Percentiles rank a stretch among this genome's conserved stretches.
These are phyloP conservation scores for Malania oleifera DNA, from an alignment of 164 flowering plant species.

Conservation along the genomic window DNA sequence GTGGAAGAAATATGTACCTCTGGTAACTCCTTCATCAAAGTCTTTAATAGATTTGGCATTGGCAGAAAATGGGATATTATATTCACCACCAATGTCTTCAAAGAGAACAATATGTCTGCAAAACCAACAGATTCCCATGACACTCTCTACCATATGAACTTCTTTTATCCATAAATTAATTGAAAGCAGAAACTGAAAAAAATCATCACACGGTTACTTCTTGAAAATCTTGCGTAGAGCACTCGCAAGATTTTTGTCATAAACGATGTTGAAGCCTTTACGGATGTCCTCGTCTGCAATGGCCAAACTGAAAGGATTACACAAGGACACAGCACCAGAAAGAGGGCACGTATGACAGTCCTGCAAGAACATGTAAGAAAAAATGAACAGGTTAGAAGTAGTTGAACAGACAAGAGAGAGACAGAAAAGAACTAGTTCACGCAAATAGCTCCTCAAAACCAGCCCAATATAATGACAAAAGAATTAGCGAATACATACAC, in stretches of 20 bases:
- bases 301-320: slow-evolving; percentile 92
- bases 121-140: background rate
- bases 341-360: slow-evolving; percentile 71
- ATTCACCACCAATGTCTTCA: slow-evolving; percentile 79
- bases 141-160: background rate
- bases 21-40: slow-evolving; percentile 80
- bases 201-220: slow-evolving; percentile 43
- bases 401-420: no score
- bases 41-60: slow-evolving; percentile 76
- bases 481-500: no score
- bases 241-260: slow-evolving; percentile 75
- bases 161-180: no score
- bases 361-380: slow-evolving; percentile 36
- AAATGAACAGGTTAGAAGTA: background rate
- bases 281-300: slow-evolving; percentile 82
- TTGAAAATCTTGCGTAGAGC: slow-evolving; percentile 69
- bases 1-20: slow-evolving; percentile 37
- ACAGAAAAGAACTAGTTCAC: no score
- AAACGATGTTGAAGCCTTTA: slow-evolving; percentile 81
- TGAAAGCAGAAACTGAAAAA: background rate
- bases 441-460: no score
- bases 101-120: slow-evolving; percentile 75
- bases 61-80: slow-evolving; percentile 58
- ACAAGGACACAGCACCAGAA: slow-evolving; percentile 86
- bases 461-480: no score